Percentiles rank a stretch among this genome's conserved stretches.
phyloP scores from a whole-genome alignment of 306 rosid species.

The Cucumis sativus region Cucumber_9930_V3 NC_026661.2:6460001-6460500 shows the following conservation, averaged over 20 bases:
- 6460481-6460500: too few species aligned
- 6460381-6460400: too few species aligned
- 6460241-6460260: slow-evolving; percentile 10
- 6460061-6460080: slow-evolving; percentile 26
- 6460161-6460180: slow-evolving; percentile 24
- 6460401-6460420: too few species aligned
- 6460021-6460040: slow-evolving; percentile 67
- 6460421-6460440: too few species aligned
- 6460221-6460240: slow-evolving; percentile 29
- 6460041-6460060: slow-evolving; percentile 89
- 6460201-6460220: slow-evolving; percentile 43
- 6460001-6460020: too few species aligned
- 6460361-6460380: too few species aligned
- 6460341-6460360: too few species aligned
- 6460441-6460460: too few species aligned
- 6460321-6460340: slow-evolving; percentile 7
- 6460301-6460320: slow-evolving; percentile 26
- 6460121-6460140: slow-evolving; percentile 43
- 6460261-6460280: slow-evolving; percentile 11
- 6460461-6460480: too few species aligned
- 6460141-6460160: slow-evolving; percentile 15
- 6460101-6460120: slow-evolving; percentile 32
- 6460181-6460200: slow-evolving; percentile 23
- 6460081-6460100: slow-evolving; percentile 39
- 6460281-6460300: slow-evolving; percentile 16